These are phyloP conservation scores for Cercophora sp. DNA, from an alignment of 495 filamentous ascomycete genomes.

Conservation along the genomic window DNA sequence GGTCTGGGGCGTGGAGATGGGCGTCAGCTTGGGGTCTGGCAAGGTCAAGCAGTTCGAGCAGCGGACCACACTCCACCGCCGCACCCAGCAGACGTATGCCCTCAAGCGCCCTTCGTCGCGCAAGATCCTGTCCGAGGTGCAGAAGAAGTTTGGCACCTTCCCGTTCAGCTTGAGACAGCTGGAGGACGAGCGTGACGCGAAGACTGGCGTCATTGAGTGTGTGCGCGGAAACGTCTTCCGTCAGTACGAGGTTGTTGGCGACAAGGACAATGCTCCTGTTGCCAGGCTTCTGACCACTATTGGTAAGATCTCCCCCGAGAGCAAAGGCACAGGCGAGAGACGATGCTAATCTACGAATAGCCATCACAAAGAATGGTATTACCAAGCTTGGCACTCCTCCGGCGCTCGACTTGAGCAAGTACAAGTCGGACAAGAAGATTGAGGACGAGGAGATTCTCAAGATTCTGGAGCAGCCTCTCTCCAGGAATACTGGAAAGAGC, in stretches of 20 bases:
- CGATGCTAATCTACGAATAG: constrained; percentile 44
- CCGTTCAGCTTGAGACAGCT: constrained; percentile 97
- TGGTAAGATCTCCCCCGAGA: constrained; percentile 56
- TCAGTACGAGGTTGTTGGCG: constrained; percentile 92
- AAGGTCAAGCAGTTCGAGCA: constrained; percentile 90
- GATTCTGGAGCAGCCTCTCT: constrained; percentile 82
- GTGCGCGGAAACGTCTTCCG: constrained; percentile 85
- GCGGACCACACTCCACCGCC: constrained; percentile 84
- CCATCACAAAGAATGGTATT: constrained; percentile 96
- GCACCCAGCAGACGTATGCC: constrained; percentile 82
- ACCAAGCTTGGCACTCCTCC: constrained; percentile 75
- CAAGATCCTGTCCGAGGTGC: constrained; percentile 83
- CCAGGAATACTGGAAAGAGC: constrained; percentile 75
- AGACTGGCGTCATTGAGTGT: constrained; percentile 93
- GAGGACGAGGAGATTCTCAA: constrained; percentile 90
- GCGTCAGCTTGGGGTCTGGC: constrained; percentile 82
- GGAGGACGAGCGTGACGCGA: constrained; percentile 92
- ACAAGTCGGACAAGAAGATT: constrained; percentile 96
- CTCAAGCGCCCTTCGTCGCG: constrained; percentile 90
- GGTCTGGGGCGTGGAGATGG: constrained; percentile 96
- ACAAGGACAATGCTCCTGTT: constrained; percentile 80
- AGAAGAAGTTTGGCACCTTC: constrained; percentile 95
- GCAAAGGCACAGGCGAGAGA: background rate
- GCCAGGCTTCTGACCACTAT: constrained; percentile 84
- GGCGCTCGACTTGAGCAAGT: constrained; percentile 65